Conservation (phyloP, 768 basidiomycete species). For the Lentinula aciculospora region DNA sequence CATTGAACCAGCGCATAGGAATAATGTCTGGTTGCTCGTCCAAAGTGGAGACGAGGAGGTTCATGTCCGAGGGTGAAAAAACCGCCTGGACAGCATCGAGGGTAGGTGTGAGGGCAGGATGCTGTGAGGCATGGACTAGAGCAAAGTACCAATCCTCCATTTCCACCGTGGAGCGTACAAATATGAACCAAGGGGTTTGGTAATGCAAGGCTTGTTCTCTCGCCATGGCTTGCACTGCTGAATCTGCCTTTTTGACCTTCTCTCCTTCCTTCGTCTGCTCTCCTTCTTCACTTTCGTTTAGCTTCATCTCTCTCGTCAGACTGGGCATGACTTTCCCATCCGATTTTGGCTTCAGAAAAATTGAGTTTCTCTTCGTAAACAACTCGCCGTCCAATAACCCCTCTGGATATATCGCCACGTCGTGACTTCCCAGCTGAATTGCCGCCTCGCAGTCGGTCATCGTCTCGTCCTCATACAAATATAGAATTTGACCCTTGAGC, state of each 20-base stretch:
- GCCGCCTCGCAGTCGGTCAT: constrained; percentile 89
- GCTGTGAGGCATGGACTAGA: constrained; percentile 66
- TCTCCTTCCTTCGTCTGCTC: constrained; percentile 29
- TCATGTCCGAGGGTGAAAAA: constrained; percentile 78
- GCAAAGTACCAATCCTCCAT: constrained; percentile 98
- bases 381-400: constrained; percentile 81
- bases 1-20: constrained; percentile 97
- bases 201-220: constrained; percentile 46
- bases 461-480: constrained; percentile 89
- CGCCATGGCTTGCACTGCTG: constrained; percentile 21
- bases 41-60: constrained; percentile 71
- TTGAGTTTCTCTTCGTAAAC: constrained; percentile 85
- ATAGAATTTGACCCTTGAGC: constrained; percentile 86
- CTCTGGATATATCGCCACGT: constrained; percentile 71
- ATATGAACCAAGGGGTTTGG: constrained; percentile 86
- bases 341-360: constrained; percentile 61
- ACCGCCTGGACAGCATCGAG: constrained; percentile 56
- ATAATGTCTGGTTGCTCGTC: constrained; percentile 95
- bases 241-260: constrained; percentile 31
- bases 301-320: constrained; percentile 47
- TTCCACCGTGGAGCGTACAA: constrained; percentile 78
- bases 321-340: constrained; percentile 37
- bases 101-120: constrained; percentile 56
- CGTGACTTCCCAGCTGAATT: constrained; percentile 78
- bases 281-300: constrained; percentile 28